Evolutionary conservation across 2,329 filamentous ascomycete genomes (phyloP), one percentile per base, ranked within the genome.

Genomic region (Verticillium albo-atrum): DNA sequence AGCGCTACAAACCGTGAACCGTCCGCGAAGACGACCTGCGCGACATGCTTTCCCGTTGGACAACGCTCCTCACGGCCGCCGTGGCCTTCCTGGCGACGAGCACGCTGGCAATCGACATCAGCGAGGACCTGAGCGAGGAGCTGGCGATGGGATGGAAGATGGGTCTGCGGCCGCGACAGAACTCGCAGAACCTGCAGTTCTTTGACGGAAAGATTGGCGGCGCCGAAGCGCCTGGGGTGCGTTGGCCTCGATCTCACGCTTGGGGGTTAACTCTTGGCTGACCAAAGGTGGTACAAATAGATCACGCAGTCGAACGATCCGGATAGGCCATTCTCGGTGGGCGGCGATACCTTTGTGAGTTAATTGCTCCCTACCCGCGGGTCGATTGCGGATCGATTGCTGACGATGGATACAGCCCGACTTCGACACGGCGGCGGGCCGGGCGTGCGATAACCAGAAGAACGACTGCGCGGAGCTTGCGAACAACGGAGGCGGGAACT

Each of bases 381-480:
- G 20, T 2, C 28, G 30, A 25, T 5, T 47, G 37, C 53, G 42
- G n/a, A 37, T 47, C 15, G n/a, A 12, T 27, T 27, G 55, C 59
- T 64, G 53, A 65, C 34, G 14, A 20, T n/a, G 3, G 7, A 15
- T n/a, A n/a, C 54, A 80, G 78, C 66, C 70, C 58, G 74, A 79
- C 66, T 82, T 77, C 65, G 32, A 65, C 26, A 70, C 72, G 10
- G 80, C 80, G 0, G 72, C 74, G 6, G 71, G 74, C 58, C 71
- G 77, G 25, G 73, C 77, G 1, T 82, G 80, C 68, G 77, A 80
- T 64, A 77, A 77, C 64, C 80, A 82, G 67, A 75, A 79, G 67
- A 81, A 82, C 63, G 68, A 66, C 20, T 82, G 80, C 60, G 74
- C 75, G n/a, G 62, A 76, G 26, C 56, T 69, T 23, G 77, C 77